phyloP scores from a whole-genome alignment of 106 monocot species.

The Allium sativum region DNA sequence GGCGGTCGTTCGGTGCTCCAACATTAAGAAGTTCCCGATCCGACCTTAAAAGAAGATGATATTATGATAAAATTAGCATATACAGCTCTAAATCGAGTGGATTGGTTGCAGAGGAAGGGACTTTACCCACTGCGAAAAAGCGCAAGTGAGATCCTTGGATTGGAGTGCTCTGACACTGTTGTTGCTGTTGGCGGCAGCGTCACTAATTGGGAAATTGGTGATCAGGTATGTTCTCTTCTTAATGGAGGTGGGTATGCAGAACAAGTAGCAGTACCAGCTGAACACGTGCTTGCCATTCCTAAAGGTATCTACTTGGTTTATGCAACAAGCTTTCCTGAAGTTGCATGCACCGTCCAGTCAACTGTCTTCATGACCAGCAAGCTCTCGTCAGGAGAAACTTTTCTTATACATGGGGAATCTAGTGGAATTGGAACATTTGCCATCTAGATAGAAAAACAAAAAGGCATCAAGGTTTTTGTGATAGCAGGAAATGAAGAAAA shows the following conservation, averaged over 20 bases:
- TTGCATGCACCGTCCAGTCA: conserved; percentile 95
- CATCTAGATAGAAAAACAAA: too few relatives aligned
- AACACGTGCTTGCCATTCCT: conserved; percentile 66
- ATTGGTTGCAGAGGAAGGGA: conserved; percentile 70
- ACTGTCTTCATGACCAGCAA: conserved; percentile 89
- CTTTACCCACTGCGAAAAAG: conserved; percentile 47
- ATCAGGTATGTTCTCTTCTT: conserved; percentile 88
- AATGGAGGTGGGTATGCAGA: conserved; percentile 92
- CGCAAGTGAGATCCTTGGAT: conserved; percentile 62
- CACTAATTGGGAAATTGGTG: conserved; percentile 60
- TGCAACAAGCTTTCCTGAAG: conserved; percentile 74
- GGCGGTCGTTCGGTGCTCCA: conserved; percentile 78
- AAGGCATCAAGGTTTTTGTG: too few relatives aligned
- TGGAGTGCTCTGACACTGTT: conserved; percentile 86
- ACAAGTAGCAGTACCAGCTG: conserved; percentile 72
- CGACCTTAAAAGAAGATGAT: conserved; percentile 34
- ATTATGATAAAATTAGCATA: conserved; percentile 71
- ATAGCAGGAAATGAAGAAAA: too few relatives aligned
- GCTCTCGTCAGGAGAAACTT: conserved; percentile 64
- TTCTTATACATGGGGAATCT: too few relatives aligned
- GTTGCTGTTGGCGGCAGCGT: conserved; percentile 55
- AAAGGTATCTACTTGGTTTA: conserved; percentile 53
- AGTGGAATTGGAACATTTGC: too few relatives aligned
- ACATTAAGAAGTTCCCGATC: conserved; percentile 48
- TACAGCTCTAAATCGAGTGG: conserved; percentile 67